Evolutionary conservation across 257 asterid genomes (phyloP).

Genomic region (Coffea canephora): DNA sequence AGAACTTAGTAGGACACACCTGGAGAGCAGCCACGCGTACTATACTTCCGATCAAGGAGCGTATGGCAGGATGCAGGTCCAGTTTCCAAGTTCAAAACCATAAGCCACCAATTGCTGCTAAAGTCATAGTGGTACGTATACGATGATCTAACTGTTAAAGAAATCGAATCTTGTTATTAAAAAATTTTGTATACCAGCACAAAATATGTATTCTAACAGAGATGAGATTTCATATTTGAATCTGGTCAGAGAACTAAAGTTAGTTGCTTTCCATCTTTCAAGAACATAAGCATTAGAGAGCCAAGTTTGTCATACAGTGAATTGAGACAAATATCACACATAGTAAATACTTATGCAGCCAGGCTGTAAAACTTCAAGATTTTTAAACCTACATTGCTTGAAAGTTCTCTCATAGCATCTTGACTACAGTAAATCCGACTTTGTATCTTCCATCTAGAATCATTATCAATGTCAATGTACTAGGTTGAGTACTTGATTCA

Average conservation of each 20-base stretch:
- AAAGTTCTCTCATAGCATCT: neutral
- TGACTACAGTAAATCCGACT: neutral
- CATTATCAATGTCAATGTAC: neutral
- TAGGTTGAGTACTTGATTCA: neutral
- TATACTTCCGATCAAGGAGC: constrained; percentile 62
- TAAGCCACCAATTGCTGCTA: constrained; percentile 63
- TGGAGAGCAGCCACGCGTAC: constrained; percentile 87
- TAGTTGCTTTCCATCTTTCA: neutral
- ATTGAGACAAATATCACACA: neutral
- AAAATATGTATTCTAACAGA: neutral
- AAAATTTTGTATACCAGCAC: neutral
- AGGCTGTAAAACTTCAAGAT: neutral
- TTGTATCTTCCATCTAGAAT: neutral
- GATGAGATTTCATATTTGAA: neutral
- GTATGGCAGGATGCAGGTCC: constrained; percentile 80
- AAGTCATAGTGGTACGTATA: constrained; percentile 82
- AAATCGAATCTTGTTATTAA: neutral
- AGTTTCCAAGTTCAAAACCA: constrained; percentile 74
- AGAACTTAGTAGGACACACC: constrained; percentile 38
- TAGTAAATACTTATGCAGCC: neutral
- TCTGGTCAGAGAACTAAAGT: neutral
- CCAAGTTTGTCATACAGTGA: neutral
- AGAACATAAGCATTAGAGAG: neutral
- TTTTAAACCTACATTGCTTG: neutral
- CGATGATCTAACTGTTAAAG: constrained; percentile 79